phyloP scores from a whole-genome alignment of 2,329 filamentous ascomycete species.

The Diatrype stigma region DNA sequence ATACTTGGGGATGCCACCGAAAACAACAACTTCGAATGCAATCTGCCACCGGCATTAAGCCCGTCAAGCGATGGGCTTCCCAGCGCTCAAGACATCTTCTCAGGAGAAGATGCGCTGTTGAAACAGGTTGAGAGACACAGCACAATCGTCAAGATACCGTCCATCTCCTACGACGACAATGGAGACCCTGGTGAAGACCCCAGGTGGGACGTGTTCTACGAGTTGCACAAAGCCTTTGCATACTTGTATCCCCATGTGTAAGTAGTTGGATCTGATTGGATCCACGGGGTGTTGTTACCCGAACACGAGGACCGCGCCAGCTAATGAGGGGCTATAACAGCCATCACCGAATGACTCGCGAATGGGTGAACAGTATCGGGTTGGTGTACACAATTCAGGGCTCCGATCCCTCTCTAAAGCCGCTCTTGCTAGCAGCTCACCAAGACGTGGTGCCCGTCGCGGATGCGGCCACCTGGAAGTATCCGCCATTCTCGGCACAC shows the following conservation, averaged over 20 bases:
- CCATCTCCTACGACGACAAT: constrained; percentile 53
- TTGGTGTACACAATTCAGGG: constrained; percentile 58
- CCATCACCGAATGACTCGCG: constrained; percentile 38
- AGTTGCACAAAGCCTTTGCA: constrained; percentile 44
- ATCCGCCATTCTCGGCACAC: constrained; percentile 48
- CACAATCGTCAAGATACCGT: constrained; percentile 48
- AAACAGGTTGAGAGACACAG: constrained; percentile 34
- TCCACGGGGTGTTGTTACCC: too few species aligned
- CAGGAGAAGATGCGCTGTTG: constrained; percentile 21
- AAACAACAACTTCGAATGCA: constrained; percentile 21
- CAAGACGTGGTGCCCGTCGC: constrained; percentile 54
- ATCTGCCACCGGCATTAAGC: constrained; percentile 22
- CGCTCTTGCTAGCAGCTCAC: constrained; percentile 49
- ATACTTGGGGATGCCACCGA: constrained; percentile 7
- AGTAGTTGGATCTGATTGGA: constrained; percentile 23
- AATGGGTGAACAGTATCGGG: constrained; percentile 59
- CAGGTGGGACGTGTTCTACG: constrained; percentile 51
- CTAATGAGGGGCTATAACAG: constrained; percentile 14
- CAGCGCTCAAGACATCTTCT: constrained; percentile 24
- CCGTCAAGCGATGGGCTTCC: constrained; percentile 27
- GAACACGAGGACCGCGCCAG: constrained; percentile 2
- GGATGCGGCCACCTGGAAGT: constrained; percentile 45
- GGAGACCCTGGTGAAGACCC: constrained; percentile 49
- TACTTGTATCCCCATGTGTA: constrained; percentile 47
- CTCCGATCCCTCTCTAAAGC: constrained; percentile 47